phyloP scores from a whole-genome alignment of 768 basidiomycete species.

The Tylopilus felleus region DNA sequence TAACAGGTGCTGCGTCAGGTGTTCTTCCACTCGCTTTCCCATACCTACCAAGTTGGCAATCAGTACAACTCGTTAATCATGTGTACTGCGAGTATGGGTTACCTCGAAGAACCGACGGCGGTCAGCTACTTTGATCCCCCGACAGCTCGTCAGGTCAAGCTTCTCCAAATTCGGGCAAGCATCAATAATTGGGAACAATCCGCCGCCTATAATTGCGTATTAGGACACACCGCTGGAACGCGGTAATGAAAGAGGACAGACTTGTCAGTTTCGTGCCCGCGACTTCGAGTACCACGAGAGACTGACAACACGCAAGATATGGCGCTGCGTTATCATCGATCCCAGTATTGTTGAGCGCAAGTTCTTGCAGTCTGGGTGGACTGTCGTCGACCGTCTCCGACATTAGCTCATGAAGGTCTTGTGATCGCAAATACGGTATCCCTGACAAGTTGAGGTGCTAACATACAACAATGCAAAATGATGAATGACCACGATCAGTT shows the following conservation, averaged over 20 bases:
- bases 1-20: neutral
- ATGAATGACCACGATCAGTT: neutral
- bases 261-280: conserved; percentile 60
- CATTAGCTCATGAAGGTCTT: conserved; percentile 49
- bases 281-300: conserved; percentile 47
- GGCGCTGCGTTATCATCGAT: conserved; percentile 55
- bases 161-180: conserved; percentile 48
- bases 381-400: conserved; percentile 8
- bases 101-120: conserved; percentile 67
- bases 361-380: conserved; percentile 41
- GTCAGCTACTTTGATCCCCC: conserved; percentile 56
- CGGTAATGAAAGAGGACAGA: conserved; percentile 28
- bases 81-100: neutral
- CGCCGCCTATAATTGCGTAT: conserved; percentile 39
- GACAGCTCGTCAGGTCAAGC: conserved; percentile 66
- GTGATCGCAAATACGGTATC: conserved; percentile 48
- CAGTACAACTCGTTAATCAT: conserved; percentile 10
- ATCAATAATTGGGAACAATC: conserved; percentile 56
- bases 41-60: conserved; percentile 16
- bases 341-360: conserved; percentile 57
- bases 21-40: conserved; percentile 20
- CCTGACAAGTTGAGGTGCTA: conserved; percentile 60
- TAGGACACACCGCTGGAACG: neutral
- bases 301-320: conserved; percentile 51
- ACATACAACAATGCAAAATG: neutral